Percentiles rank a stretch among this genome's conserved stretches.
phyloP scores from a whole-genome alignment of 2,329 filamentous ascomycete species.

The Cladobotryum protrusum region DNA sequence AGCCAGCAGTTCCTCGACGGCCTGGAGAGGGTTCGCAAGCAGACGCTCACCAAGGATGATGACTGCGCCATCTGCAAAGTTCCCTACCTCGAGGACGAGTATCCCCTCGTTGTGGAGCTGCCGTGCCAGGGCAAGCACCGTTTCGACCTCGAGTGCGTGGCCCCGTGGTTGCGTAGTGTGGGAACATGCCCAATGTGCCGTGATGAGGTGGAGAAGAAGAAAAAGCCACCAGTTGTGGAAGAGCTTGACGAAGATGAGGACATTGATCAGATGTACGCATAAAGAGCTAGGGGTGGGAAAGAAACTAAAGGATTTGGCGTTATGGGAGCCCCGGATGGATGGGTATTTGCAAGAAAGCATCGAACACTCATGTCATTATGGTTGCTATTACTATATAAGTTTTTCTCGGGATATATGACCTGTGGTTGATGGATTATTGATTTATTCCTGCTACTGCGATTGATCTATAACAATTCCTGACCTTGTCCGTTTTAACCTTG shows the following conservation, averaged over 20 bases:
- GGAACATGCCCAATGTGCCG: slow-evolving; percentile 60
- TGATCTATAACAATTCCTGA: background rate
- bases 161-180: slow-evolving; percentile 58
- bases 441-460: background rate
- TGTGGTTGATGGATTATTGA: background rate
- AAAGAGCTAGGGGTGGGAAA: slow-evolving; percentile 4
- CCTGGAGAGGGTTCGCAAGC: slow-evolving; percentile 52
- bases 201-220: slow-evolving; percentile 53
- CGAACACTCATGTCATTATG: too few species aligned
- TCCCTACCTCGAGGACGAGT: slow-evolving; percentile 54
- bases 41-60: slow-evolving; percentile 44
- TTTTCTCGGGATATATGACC: background rate
- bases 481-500: slow-evolving; percentile 9
- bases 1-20: slow-evolving; percentile 53
- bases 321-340: too few species aligned
- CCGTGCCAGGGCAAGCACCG: slow-evolving; percentile 53
- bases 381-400: too few species aligned
- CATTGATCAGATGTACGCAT: slow-evolving; percentile 43
- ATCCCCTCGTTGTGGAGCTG: slow-evolving; percentile 57
- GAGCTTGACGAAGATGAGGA: slow-evolving; percentile 48
- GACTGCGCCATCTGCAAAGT: slow-evolving; percentile 59
- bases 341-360: too few species aligned
- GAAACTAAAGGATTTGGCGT: background rate
- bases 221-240: slow-evolving; percentile 36
- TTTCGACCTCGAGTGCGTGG: slow-evolving; percentile 63